phyloP scores from a whole-genome alignment of 768 basidiomycete species.

The Mycena epipterygia region DNA sequence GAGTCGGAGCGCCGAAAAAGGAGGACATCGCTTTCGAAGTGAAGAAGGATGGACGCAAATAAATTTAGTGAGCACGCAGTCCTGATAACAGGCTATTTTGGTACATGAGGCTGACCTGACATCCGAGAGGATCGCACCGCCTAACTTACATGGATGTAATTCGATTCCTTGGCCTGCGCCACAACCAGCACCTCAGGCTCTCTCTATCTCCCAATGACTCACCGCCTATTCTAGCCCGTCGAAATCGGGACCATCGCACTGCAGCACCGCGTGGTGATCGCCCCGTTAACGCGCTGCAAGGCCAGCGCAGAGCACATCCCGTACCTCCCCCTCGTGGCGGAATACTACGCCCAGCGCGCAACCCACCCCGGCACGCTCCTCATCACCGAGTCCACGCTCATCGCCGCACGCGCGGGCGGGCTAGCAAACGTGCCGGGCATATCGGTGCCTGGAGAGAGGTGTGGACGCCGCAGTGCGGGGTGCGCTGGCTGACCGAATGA shows the following conservation, averaged over 20 bases:
- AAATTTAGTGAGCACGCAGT: neutral
- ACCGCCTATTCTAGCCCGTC: constrained; percentile 1
- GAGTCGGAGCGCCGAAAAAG: constrained; percentile 8
- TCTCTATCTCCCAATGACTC: constrained; percentile 17
- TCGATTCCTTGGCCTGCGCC: constrained; percentile 20
- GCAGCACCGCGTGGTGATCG: constrained; percentile 46
- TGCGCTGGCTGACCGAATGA: constrained; percentile 2
- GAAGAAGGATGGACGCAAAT: constrained; percentile 21
- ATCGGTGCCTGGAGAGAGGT: constrained; percentile 59
- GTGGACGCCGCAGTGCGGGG: constrained; percentile 2
- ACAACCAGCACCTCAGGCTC: constrained; percentile 17
- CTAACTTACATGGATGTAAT: constrained; percentile 8
- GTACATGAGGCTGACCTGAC: constrained; percentile 8
- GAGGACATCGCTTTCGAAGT: constrained; percentile 7
- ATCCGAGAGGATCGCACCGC: constrained; percentile 19
- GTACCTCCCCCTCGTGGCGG: constrained; percentile 40
- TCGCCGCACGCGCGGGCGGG: constrained; percentile 44
- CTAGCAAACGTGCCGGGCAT: constrained; percentile 56
- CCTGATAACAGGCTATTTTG: neutral
- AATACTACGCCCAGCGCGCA: constrained; percentile 50
- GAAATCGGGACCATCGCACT: constrained; percentile 19
- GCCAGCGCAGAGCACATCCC: constrained; percentile 42
- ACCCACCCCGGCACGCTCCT: constrained; percentile 50
- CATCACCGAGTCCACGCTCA: constrained; percentile 59
- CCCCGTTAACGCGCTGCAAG: constrained; percentile 51